Evolutionary conservation across 257 asterid species (phyloP).

Genomic region (Solanum acaule): DNA sequence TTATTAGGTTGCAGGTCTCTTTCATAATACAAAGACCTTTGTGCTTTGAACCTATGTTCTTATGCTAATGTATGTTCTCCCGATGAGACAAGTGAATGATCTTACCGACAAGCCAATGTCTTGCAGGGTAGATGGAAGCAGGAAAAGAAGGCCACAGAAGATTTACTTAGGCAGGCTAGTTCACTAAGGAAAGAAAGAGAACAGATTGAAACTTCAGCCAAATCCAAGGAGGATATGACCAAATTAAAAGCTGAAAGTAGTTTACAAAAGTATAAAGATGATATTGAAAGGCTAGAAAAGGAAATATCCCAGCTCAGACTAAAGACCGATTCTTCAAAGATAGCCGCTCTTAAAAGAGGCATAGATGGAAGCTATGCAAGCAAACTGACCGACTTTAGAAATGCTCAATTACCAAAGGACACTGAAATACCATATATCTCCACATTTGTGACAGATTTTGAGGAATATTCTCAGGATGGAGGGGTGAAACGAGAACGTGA

Average conservation of each 20-base stretch:
- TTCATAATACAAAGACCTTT: background rate
- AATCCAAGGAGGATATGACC: constrained; percentile 56
- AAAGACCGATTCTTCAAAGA: constrained; percentile 68
- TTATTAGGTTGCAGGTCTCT: background rate
- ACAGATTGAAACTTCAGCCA: constrained; percentile 54
- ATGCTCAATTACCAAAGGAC: constrained; percentile 17
- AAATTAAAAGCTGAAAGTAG: constrained; percentile 65
- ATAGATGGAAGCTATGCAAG: constrained; percentile 65
- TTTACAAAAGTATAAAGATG: constrained; percentile 56
- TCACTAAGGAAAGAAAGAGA: constrained; percentile 57
- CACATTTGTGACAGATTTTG: constrained; percentile 17
- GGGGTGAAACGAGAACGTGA: constrained; percentile 89
- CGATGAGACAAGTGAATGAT: constrained; percentile 4
- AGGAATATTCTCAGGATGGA: constrained; percentile 21
- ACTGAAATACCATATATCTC: constrained; percentile 31
- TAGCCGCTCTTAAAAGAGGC: constrained; percentile 77
- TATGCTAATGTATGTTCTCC: background rate
- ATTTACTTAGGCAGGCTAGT: constrained; percentile 45
- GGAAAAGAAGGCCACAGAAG: constrained; percentile 49
- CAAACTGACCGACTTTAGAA: constrained; percentile 31
- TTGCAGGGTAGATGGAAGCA: constrained; percentile 62
- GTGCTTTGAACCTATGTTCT: background rate
- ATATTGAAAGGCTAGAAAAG: constrained; percentile 56
- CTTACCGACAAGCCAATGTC: constrained; percentile 9
- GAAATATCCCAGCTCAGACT: constrained; percentile 71